Conservation (phyloP, 768 basidiomycete species). For the Scleroderma bovista region DNA sequence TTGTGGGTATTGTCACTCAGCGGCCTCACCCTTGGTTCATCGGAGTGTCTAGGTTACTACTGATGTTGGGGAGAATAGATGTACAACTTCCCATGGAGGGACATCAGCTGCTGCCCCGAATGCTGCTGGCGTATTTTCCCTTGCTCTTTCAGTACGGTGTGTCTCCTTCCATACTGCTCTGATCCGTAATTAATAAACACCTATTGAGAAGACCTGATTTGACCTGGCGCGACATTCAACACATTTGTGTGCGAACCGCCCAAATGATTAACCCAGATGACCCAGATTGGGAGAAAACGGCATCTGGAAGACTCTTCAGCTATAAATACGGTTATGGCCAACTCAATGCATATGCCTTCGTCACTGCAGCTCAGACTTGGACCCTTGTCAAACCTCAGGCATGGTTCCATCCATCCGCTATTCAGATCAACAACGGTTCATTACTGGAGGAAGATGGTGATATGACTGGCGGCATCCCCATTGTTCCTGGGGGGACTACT, state of each 20-base stretch:
- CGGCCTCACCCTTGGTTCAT: slow-evolving; percentile 10
- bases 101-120: slow-evolving; percentile 98
- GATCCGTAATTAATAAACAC: background rate
- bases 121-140: slow-evolving; percentile 88
- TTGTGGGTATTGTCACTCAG: slow-evolving; percentile 50
- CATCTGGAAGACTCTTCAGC: slow-evolving; percentile 45
- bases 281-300: slow-evolving; percentile 89
- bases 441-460: slow-evolving; percentile 40
- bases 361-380: slow-evolving; percentile 80
- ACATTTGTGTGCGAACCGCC: slow-evolving; percentile 76
- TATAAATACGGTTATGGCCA: slow-evolving; percentile 97
- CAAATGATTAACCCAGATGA: slow-evolving; percentile 80
- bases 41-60: slow-evolving; percentile 73
- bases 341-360: slow-evolving; percentile 76
- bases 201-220: slow-evolving; percentile 68
- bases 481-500: slow-evolving; percentile 57
- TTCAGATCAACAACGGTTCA: slow-evolving; percentile 59
- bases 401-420: slow-evolving; percentile 73
- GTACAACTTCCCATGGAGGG: slow-evolving; percentile 83
- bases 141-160: slow-evolving; percentile 83
- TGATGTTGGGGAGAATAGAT: slow-evolving; percentile 81
- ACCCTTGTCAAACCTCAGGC: slow-evolving; percentile 88
- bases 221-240: slow-evolving; percentile 94
- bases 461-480: slow-evolving; percentile 61
- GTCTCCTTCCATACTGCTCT: slow-evolving; percentile 15